Base-by-base conservation (phyloP, 192 early-diverging fungal species). In the Linnemannia zychae region DNA sequence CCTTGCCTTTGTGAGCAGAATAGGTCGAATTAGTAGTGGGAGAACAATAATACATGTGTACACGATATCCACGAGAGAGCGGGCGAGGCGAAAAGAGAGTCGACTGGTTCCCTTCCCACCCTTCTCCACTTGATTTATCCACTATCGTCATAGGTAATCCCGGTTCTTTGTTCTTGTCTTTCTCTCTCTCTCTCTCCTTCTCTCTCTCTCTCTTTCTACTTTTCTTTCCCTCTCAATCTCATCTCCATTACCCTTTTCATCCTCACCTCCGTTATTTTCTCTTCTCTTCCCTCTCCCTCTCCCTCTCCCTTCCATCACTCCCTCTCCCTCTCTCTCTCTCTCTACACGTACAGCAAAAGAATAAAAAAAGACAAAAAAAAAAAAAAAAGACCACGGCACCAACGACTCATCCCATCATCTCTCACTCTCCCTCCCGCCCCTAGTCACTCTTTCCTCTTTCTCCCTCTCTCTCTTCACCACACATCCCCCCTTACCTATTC, bases 101-200 rank as follows among this genome's bases (percentile, higher is more conserved):
- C 53, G 20, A 60, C 17, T 4, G 53, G n/a, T n/a, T n/a, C 40
- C 40, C 40, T 44, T 44, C 40, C 40, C 40, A 44, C 40, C 40
- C 40, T 44, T 44, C 40, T 44, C 40, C 40, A 44, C 40, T 44
- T 9, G 40, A n/a, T 18, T 60, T 60, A 60, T 60, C 20, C 53
- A 7, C 17, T 60, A 4, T 28, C 53, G 24, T n/a, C 24, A 67
- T 13, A 44, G 67, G 12, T 36, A 22, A 68, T 71, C 71, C 28
- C 16, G 28, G 48, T 24, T 72, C 44, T 50, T 72, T 72, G 40
- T 72, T 50, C 44, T 71, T 46, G 40, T 71, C 24, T 71, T 46
- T 71, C 18, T 31, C 4, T 36, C 3, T 67, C 15, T 36, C 40
- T 44, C 40, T 44, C 9, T 9, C 9, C 40, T 44, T 44, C 40